phyloP scores from a whole-genome alignment of 1,284 basidiomycete species.

The Cerrena zonata region DNA sequence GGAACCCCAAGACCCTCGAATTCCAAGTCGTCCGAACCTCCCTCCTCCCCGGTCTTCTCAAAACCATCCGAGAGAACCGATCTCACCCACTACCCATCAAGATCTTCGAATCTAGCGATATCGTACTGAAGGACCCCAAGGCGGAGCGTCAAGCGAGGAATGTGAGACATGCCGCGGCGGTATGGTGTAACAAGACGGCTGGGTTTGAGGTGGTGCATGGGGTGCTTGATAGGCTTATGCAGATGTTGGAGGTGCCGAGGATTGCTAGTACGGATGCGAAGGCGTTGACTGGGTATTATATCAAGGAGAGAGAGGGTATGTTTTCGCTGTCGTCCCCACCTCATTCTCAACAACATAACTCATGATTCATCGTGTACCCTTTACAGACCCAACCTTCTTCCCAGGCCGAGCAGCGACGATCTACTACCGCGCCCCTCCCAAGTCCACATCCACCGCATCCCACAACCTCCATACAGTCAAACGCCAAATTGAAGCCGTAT shows the following conservation, averaged over 20 bases:
- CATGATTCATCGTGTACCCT: too few species aligned
- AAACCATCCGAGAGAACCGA: slow-evolving; percentile 94
- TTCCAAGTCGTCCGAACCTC: slow-evolving; percentile 98
- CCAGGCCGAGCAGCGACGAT: slow-evolving; percentile 90
- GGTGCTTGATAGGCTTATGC: slow-evolving; percentile 89
- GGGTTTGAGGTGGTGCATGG: slow-evolving; percentile 97
- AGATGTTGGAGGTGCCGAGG: slow-evolving; percentile 84
- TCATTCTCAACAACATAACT: too few species aligned
- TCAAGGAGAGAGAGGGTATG: slow-evolving; percentile 79
- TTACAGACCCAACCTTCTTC: slow-evolving; percentile 83
- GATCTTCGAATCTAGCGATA: slow-evolving; percentile 91
- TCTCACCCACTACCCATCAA: slow-evolving; percentile 89
- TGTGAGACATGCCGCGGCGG: slow-evolving; percentile 79
- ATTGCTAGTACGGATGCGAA: slow-evolving; percentile 56
- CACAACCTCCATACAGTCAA: slow-evolving; percentile 21
- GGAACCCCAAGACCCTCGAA: slow-evolving; percentile 95
- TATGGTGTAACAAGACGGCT: slow-evolving; percentile 94
- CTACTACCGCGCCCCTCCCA: slow-evolving; percentile 67
- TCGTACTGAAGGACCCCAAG: slow-evolving; percentile 80
- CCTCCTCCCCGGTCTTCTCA: slow-evolving; percentile 90
- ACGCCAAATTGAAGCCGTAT: slow-evolving; percentile 31
- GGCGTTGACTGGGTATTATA: slow-evolving; percentile 80
- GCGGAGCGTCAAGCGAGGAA: slow-evolving; percentile 85
- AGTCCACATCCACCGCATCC: neutral
- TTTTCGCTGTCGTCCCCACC: slow-evolving; percentile 10